Percentiles rank a stretch among this genome's conserved stretches.
Conservation (phyloP, 2,329 filamentous ascomycete species). For the Neurospora sp. region DNA sequence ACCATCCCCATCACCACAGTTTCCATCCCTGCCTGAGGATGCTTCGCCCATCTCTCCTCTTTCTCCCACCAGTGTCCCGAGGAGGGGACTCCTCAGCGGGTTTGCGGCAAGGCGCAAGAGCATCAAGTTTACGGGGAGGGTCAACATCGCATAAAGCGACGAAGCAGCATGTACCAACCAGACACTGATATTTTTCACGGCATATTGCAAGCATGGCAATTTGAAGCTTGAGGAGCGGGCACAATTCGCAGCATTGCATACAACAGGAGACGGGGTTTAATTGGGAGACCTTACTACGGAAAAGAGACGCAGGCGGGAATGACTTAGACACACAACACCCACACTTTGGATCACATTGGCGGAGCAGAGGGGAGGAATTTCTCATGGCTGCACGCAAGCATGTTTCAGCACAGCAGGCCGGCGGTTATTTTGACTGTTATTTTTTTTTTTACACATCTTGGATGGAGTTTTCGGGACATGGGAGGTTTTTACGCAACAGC, state of each 20-base stretch:
- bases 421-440: background rate
- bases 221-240: slow-evolving; percentile 1
- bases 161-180: background rate
- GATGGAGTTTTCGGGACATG: slow-evolving; percentile 2
- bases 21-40: slow-evolving; percentile 6
- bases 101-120: slow-evolving; percentile 19
- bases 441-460: background rate
- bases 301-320: background rate
- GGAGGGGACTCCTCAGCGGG: slow-evolving; percentile 18
- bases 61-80: slow-evolving; percentile 6
- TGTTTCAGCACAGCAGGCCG: background rate
- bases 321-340: background rate
- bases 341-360: background rate
- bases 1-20: slow-evolving; percentile 11
- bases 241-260: background rate
- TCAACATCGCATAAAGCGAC: background rate
- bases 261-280: background rate
- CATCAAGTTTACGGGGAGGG: slow-evolving; percentile 16
- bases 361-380: background rate
- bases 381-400: background rate
- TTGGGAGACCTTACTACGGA: background rate
- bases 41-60: slow-evolving; percentile 12
- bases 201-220: slow-evolving; percentile 1
- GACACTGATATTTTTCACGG: background rate
- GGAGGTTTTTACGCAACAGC: background rate